phyloP scores from a whole-genome alignment of 441 rosid species.

The Mallotus repandus region DNA sequence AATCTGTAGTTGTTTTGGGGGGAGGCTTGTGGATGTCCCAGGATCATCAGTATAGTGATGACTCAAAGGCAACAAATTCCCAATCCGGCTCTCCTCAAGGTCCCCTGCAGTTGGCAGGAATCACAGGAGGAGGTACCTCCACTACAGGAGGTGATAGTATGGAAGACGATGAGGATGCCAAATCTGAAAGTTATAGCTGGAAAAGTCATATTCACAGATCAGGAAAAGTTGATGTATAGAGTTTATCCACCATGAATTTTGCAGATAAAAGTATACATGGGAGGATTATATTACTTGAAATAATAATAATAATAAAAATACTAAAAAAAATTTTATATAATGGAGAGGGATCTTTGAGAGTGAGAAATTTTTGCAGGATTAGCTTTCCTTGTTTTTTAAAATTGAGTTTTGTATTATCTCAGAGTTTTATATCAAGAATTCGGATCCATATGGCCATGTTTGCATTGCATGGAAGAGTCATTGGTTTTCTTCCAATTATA shows the following conservation, averaged over 20 bases:
- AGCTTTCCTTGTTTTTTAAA: slow-evolving; percentile 36
- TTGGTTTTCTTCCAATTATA: not conserved
- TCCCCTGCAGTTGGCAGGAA: slow-evolving; percentile 68
- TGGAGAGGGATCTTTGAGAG: slow-evolving; percentile 30
- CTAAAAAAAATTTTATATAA: slow-evolving; percentile 27
- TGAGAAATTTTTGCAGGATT: slow-evolving; percentile 56
- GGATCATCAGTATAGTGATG: slow-evolving; percentile 49
- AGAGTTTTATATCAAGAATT: slow-evolving; percentile 28
- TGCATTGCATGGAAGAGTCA: slow-evolving; percentile 20
- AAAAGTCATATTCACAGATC: slow-evolving; percentile 49
- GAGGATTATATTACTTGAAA: slow-evolving; percentile 33
- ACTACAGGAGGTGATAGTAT: too few relatives aligned
- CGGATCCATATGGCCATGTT: slow-evolving; percentile 21
- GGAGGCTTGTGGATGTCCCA: slow-evolving; percentile 68
- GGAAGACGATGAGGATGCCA: slow-evolving; percentile 80
- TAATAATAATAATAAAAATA: slow-evolving; percentile 8
- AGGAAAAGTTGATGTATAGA: slow-evolving; percentile 51
- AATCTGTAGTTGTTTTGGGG: slow-evolving; percentile 60
- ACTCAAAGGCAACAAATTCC: slow-evolving; percentile 50
- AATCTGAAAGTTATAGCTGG: slow-evolving; percentile 78
- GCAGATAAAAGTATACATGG: slow-evolving; percentile 54
- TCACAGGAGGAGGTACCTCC: slow-evolving; percentile 65
- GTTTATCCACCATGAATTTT: slow-evolving; percentile 54
- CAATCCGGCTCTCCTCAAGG: slow-evolving; percentile 84
- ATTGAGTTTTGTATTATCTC: slow-evolving; percentile 37